Percentiles rank a stretch among this genome's conserved stretches.
Evolutionary conservation across 148 eudicot genomes (phyloP).

Genomic region (Chenopodium berlandieri): DNA sequence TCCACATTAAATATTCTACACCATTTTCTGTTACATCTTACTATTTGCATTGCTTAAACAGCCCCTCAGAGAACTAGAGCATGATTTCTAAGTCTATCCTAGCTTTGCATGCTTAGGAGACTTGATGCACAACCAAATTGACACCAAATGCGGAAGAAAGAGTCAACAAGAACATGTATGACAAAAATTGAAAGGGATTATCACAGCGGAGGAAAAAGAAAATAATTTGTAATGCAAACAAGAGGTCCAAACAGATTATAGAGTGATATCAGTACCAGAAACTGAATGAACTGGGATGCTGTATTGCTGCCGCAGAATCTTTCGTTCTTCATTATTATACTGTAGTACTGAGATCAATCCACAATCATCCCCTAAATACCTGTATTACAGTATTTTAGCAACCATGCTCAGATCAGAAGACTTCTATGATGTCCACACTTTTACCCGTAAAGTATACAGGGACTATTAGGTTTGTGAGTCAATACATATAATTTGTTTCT

Average conservation of each 20-base stretch:
- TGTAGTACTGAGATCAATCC: slow-evolving; percentile 63
- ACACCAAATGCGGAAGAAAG: slow-evolving; percentile 6
- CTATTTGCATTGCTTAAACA: neutral
- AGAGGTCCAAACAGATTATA: neutral
- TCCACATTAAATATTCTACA: neutral
- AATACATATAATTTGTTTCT: slow-evolving; percentile 79
- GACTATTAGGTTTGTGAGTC: slow-evolving; percentile 5
- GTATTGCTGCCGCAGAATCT: slow-evolving; percentile 62
- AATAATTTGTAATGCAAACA: neutral
- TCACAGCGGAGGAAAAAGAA: neutral
- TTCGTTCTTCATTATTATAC: slow-evolving; percentile 59
- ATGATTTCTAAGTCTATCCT: neutral
- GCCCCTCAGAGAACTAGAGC: neutral
- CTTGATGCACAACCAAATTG: neutral
- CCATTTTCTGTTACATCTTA: neutral
- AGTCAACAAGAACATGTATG: neutral
- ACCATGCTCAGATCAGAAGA: slow-evolving; percentile 22
- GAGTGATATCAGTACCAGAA: slow-evolving; percentile 53
- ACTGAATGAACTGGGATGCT: slow-evolving; percentile 57
- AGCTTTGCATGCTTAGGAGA: neutral
- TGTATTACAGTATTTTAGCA: slow-evolving; percentile 28
- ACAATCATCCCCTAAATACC: slow-evolving; percentile 90
- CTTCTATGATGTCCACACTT: slow-evolving; percentile 1
- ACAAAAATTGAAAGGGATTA: neutral
- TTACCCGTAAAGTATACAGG: neutral